These are phyloP conservation scores for Carallia pectinifolia DNA, from an alignment of 345 rosid species.

Conservation along the genomic window DNA sequence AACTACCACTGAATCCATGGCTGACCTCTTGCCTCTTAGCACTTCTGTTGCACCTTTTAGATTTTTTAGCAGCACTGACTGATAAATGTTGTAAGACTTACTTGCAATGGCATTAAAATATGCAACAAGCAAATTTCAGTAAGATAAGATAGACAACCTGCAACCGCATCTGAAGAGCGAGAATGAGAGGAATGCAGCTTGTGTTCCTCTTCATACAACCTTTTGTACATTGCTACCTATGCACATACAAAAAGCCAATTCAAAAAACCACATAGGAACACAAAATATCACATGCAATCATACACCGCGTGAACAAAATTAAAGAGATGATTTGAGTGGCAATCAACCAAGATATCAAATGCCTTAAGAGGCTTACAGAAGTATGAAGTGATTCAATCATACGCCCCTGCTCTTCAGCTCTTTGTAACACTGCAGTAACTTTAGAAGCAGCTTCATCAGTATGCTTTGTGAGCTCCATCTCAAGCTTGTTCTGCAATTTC, in stretches of 20 bases:
- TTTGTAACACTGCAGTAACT: conserved; percentile 71
- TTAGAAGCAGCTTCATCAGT: conserved; percentile 78
- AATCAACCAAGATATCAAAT: neutral
- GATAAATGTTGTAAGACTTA: too few relatives aligned
- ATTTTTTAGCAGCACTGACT: too few relatives aligned
- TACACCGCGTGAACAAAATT: neutral
- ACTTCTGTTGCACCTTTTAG: too few relatives aligned
- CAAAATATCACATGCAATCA: neutral
- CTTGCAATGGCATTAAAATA: neutral
- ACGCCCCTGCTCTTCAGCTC: conserved; percentile 88
- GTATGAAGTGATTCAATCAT: conserved; percentile 93
- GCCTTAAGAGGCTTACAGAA: conserved; percentile 53
- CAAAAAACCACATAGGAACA: neutral
- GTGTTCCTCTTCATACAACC: conserved; percentile 88
- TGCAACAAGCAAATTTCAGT: neutral
- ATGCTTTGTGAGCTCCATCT: conserved; percentile 62
- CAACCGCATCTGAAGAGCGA: conserved; percentile 36
- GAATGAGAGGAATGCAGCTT: conserved; percentile 52
- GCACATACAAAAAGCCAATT: neutral
- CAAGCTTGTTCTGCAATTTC: conserved; percentile 60
- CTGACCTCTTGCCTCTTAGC: too few relatives aligned
- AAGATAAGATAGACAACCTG: conserved; percentile 49
- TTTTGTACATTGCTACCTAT: conserved; percentile 93
- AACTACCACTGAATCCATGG: too few relatives aligned
- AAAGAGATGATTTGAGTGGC: neutral